Evolutionary conservation across 176 grass and related monocot species (phyloP).

Genomic region (Cocos nucifera): DNA sequence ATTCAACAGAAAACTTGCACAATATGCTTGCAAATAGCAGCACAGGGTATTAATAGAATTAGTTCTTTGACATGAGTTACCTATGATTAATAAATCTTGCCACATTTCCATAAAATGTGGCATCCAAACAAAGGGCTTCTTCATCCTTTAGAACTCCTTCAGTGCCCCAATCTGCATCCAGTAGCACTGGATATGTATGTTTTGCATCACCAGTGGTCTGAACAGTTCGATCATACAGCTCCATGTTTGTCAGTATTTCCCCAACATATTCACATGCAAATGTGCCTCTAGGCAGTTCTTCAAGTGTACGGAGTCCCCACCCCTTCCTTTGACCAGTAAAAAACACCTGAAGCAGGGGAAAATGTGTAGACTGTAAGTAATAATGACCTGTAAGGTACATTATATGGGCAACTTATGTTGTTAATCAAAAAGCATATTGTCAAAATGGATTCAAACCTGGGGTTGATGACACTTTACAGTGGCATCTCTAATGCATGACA

Average conservation of each 20-base stretch:
- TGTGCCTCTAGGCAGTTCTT: slow-evolving; percentile 66
- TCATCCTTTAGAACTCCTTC: slow-evolving; percentile 32
- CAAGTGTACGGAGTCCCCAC: slow-evolving; percentile 52
- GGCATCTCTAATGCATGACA: no score
- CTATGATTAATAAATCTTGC: slow-evolving; percentile 76
- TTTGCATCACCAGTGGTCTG: slow-evolving; percentile 28
- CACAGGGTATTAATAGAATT: no score
- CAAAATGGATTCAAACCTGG: no score
- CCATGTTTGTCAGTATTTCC: slow-evolving; percentile 55
- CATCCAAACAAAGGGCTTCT: slow-evolving; percentile 61
- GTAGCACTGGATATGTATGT: slow-evolving; percentile 40
- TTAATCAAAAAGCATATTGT: no score
- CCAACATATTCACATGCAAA: slow-evolving; percentile 79
- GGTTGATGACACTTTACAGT: no score
- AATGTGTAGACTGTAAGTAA: no score
- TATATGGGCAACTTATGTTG: no score
- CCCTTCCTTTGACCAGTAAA: slow-evolving; percentile 55
- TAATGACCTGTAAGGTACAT: no score
- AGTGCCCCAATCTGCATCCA: slow-evolving; percentile 62
- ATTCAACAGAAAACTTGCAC: no score
- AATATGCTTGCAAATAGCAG: no score
- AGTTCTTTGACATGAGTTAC: slow-evolving; percentile 11
- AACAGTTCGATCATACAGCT: slow-evolving; percentile 42
- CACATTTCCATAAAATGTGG: slow-evolving; percentile 65
- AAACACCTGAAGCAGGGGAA: slow-evolving; percentile 35